These are phyloP conservation scores for Adenanthera pavonina DNA, from an alignment of 306 rosid species.

Conservation along the genomic window DNA sequence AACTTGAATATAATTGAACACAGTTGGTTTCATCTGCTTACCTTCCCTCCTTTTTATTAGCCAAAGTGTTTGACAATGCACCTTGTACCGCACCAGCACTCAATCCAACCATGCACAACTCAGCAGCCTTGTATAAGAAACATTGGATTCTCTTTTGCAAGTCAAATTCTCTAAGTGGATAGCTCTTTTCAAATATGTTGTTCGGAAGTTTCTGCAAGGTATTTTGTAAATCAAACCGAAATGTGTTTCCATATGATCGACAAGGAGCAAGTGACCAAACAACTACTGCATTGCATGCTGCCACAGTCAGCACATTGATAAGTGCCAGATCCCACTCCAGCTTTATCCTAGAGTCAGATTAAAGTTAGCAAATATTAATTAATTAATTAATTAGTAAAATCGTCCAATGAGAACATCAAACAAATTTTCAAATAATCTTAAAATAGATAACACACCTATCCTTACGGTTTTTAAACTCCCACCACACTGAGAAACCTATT, in stretches of 20 bases:
- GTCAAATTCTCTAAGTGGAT: constrained; percentile 92
- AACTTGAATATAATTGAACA: constrained; percentile 17
- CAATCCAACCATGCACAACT: constrained; percentile 95
- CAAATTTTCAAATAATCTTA: constrained; percentile 27
- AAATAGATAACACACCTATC: constrained; percentile 63
- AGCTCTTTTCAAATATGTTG: constrained; percentile 94
- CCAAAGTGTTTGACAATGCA: constrained; percentile 67
- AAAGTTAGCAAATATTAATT: constrained; percentile 30
- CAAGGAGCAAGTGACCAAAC: constrained; percentile 99
- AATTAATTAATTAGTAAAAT: neutral
- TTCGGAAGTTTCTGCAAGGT: constrained; percentile 98
- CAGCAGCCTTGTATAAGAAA: constrained; percentile 97
- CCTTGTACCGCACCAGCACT: constrained; percentile 94
- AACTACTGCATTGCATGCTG: constrained; percentile 94
- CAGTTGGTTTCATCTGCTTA: constrained; percentile 37
- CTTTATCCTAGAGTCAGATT: constrained; percentile 71
- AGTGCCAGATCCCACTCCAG: constrained; percentile 99
- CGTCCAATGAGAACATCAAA: constrained; percentile 30
- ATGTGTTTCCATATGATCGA: constrained; percentile 95
- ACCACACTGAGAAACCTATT: constrained; percentile 84
- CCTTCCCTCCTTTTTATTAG: constrained; percentile 89
- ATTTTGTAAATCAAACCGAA: constrained; percentile 90
- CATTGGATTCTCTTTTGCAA: constrained; percentile 86
- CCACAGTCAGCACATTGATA: constrained; percentile 85
- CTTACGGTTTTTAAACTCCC: constrained; percentile 92